A percentile compares a stretch with the other conserved stretches of the same genome.
phyloP scores from a whole-genome alignment of 139 green algal genomes.

The Asterochloris erici region DNA sequence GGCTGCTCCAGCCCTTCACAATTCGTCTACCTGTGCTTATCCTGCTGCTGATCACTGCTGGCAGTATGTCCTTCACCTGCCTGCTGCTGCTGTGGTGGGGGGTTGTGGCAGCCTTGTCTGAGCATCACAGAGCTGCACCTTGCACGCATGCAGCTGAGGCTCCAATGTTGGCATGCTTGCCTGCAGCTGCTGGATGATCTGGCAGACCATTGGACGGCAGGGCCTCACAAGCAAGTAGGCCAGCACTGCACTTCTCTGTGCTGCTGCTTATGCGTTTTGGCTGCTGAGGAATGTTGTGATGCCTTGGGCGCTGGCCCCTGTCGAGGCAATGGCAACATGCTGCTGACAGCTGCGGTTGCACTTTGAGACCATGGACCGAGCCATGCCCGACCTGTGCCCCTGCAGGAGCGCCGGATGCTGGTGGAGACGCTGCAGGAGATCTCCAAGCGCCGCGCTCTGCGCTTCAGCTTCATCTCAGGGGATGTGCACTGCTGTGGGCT shows the following conservation, averaged over 20 bases:
- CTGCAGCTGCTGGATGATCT: conserved; percentile 58
- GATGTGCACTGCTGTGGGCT: conserved; percentile 43
- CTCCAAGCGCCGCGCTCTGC: not conserved
- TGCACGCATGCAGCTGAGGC: no score
- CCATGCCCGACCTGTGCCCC: not conserved
- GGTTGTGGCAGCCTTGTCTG: no score
- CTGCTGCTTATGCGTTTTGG: not conserved
- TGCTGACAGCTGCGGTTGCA: not conserved
- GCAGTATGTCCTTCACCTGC: no score
- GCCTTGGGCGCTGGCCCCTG: not conserved
- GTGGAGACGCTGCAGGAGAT: conserved; percentile 30
- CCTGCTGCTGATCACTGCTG: no score
- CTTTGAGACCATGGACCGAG: not conserved
- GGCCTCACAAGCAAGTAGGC: conserved; percentile 8
- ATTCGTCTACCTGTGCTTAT: no score
- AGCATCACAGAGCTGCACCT: no score
- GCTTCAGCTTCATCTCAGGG: conserved; percentile 41
- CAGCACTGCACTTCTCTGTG: not conserved
- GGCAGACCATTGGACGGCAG: conserved; percentile 55
- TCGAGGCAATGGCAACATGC: not conserved
- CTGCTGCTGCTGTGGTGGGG: no score
- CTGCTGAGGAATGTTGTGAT: not conserved
- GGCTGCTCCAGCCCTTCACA: no score
- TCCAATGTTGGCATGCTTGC: no score
- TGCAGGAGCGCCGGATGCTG: conserved; percentile 17